Percentiles rank a stretch among this genome's conserved stretches.
These are phyloP conservation scores for Taphrina sp. DNA, from an alignment of 1,139 yeast species.

Conservation along the genomic window DNA sequence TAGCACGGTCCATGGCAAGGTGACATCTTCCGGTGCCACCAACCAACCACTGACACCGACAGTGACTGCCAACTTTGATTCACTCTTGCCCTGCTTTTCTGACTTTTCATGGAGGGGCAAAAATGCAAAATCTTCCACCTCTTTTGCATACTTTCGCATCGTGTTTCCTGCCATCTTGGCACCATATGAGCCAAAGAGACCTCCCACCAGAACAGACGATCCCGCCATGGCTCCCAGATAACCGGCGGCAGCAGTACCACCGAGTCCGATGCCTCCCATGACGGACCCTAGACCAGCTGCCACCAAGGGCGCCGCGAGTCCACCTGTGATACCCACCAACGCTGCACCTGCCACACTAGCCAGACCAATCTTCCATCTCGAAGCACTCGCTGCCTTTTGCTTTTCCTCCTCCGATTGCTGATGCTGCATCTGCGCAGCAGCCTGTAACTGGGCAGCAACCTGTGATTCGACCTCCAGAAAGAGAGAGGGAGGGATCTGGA, in stretches of 20 bases:
- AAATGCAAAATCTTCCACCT: constrained; percentile 89
- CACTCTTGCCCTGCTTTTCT: constrained; percentile 40
- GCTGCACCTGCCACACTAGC: constrained; percentile 99
- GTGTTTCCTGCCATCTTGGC: constrained; percentile 85
- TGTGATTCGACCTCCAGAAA: constrained; percentile 24
- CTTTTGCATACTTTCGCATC: constrained; percentile 82
- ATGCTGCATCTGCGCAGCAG: constrained; percentile 28
- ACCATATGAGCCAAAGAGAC: constrained; percentile 60
- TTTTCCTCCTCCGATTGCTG: constrained; percentile 28
- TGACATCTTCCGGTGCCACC: constrained; percentile 91
- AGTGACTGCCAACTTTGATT: constrained; percentile 79
- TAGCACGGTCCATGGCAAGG: constrained; percentile 95
- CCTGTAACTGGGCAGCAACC: constrained; percentile 26
- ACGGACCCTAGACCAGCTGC: constrained; percentile 99
- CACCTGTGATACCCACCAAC: constrained; percentile 92
- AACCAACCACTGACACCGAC: constrained; percentile 66
- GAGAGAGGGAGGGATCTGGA: constrained; percentile 19
- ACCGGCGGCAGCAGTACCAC: constrained; percentile 70
- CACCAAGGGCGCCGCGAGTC: constrained; percentile 92
- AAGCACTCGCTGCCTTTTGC: constrained; percentile 11
- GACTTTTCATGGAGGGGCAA: constrained; percentile 72
- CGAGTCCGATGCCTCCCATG: constrained; percentile 85
- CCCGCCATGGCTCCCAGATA: constrained; percentile 91
- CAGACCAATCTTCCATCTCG: constrained; percentile 65
- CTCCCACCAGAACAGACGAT: constrained; percentile 30